Evolutionary conservation across 805 yeast genomes (phyloP), one percentile per base, ranked within the genome.

Genomic region (Schwanniomyces occidentalis): DNA sequence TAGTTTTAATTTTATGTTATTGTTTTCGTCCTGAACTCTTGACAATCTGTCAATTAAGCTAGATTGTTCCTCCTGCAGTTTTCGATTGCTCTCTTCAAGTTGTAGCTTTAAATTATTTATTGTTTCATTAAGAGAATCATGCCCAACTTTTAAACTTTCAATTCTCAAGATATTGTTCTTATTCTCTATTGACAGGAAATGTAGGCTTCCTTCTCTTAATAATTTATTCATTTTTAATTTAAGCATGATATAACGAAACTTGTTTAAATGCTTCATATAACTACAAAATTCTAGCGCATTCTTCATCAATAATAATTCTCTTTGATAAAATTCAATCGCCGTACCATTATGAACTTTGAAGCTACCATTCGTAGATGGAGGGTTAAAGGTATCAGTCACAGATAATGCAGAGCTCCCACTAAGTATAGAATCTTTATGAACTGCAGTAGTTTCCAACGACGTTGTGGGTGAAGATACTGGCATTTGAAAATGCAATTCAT

Each of bases 231-330:
- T 35, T 19, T 32, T 44, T 27, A 45, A 24, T 32, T 49, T 52
- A 14, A 48, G 30, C 22, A 43, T 38, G 6, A 53, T 36, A 32
- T 52, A 54, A 16, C 45, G 35, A 26, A 32, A 61, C 44, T 72
- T 70, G 35, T 63, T 65, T 39, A 76, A 61, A 32, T 72, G 64
- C 31, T 73, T 75, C 45, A 78, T 49, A 52, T 75, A 80, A 31
- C 70, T 66, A 3, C 76, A 63, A 46, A 82, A 82, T 31, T 79
- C 82, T 24, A 78, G 59, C 49, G 82, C 88, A 51, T 82, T 82
- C 33, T 71, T 70, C 38, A 69, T 46, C 23, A 81, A 61, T 35
- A 81, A 52, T 10, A 80, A 57, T 47, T 82, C 86, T 37, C 86
- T 62, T 35, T 75, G 75, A 40, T 74, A 78, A 44, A 69, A 78